Conservation (phyloP, 257 asterid genomes). For the Solanum verrucosum region DNA sequence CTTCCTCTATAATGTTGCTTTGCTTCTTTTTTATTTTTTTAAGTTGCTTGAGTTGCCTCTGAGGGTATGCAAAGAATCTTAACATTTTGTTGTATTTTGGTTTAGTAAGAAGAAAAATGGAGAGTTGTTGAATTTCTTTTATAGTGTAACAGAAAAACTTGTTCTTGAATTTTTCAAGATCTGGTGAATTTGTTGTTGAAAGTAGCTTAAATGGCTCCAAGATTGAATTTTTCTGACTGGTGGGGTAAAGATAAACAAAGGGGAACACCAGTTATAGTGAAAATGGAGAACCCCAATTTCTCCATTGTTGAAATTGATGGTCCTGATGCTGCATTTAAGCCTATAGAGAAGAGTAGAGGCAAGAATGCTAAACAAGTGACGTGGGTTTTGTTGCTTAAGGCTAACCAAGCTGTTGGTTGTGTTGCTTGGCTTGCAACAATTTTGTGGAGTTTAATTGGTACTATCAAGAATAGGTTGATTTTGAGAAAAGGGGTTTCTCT, state of each 20-base stretch:
- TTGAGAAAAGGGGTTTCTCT: constrained; percentile 32
- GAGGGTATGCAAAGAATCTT: constrained; percentile 46
- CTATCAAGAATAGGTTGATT: constrained; percentile 38
- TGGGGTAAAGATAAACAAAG: constrained; percentile 29
- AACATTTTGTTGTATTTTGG: background rate
- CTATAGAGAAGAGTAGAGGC: constrained; percentile 48
- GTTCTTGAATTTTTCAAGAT: background rate
- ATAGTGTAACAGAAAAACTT: background rate
- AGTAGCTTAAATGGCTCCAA: constrained; percentile 48
- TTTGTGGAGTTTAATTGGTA: constrained; percentile 31
- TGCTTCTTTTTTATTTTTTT: constrained; percentile 6
- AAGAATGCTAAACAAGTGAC: constrained; percentile 59
- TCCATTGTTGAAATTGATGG: constrained; percentile 64
- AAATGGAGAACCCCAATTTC: constrained; percentile 56
- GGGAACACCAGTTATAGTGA: constrained; percentile 58
- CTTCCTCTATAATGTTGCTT: constrained; percentile 38
- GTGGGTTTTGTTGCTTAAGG: constrained; percentile 60
- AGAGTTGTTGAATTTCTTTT: constrained; percentile 13
- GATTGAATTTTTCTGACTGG: constrained; percentile 36
- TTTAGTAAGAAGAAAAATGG: background rate
- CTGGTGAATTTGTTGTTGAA: background rate
- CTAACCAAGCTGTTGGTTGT: constrained; percentile 57
- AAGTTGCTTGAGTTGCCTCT: constrained; percentile 29
- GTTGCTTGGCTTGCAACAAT: constrained; percentile 45
- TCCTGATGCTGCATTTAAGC: constrained; percentile 62